Evolutionary conservation across 495 filamentous ascomycete species (phyloP).

Genomic region (Daldinia caldariorum): DNA sequence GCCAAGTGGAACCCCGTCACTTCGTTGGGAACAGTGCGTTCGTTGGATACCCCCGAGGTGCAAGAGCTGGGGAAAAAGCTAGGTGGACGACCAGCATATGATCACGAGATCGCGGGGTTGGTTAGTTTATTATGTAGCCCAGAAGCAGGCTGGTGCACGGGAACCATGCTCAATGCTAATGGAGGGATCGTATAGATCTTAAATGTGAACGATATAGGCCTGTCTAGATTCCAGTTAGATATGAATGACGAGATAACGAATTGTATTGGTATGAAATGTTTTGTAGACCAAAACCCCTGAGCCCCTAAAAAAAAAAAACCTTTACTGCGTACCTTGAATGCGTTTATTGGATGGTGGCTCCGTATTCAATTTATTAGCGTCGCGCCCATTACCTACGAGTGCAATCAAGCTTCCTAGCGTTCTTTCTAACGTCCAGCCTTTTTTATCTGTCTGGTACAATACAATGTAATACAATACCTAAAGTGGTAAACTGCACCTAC

Average conservation of each 20-base stretch:
- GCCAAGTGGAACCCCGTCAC: neutral
- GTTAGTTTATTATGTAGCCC: slow-evolving; percentile 73
- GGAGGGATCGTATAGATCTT: too few species aligned
- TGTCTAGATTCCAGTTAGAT: too few species aligned
- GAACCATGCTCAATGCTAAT: neutral
- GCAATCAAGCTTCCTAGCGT: too few species aligned
- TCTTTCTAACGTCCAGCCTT: too few species aligned
- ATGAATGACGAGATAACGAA: too few species aligned
- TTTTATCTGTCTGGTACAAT: too few species aligned
- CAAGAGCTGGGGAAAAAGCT: slow-evolving; percentile 66
- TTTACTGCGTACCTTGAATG: neutral
- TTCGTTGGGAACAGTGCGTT: neutral
- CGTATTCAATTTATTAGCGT: too few species aligned
- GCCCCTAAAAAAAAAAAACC: neutral
- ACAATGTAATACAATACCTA: too few species aligned
- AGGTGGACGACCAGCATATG: slow-evolving; percentile 77
- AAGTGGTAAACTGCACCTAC: too few species aligned
- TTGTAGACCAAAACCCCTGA: neutral
- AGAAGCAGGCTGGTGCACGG: neutral
- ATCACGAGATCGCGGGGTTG: slow-evolving; percentile 81
- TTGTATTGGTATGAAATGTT: neutral
- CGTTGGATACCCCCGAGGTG: slow-evolving; percentile 56
- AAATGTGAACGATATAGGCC: too few species aligned
- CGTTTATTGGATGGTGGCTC: too few species aligned
- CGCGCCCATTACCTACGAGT: too few species aligned